These are phyloP conservation scores for Marchantia paleacea DNA, from an alignment of 225 moss, liverwort and hornwort genomes.

Conservation along the genomic window DNA sequence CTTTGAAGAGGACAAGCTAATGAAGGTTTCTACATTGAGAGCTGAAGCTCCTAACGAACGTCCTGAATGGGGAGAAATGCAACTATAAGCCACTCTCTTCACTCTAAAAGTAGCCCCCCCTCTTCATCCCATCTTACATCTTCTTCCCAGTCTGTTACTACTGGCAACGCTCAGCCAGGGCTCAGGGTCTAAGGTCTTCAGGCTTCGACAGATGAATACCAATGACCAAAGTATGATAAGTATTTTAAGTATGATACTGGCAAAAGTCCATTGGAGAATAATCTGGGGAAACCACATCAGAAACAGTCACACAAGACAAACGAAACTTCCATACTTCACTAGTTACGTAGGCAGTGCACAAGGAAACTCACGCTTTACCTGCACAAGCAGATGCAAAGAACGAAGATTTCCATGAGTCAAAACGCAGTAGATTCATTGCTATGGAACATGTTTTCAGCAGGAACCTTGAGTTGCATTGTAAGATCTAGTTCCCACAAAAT, in stretches of 20 bases:
- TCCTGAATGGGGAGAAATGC: too few species aligned
- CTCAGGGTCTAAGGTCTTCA: too few species aligned
- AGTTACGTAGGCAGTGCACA: not conserved
- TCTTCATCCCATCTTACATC: too few species aligned
- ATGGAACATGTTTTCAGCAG: too few species aligned
- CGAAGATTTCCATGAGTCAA: not conserved
- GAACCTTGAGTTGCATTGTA: not conserved
- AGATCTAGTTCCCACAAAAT: not conserved
- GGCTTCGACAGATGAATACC: not conserved
- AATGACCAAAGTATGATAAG: not conserved
- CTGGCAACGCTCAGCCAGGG: too few species aligned
- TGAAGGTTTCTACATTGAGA: too few species aligned
- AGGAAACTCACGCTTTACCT: conserved; percentile 87
- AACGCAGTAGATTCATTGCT: too few species aligned
- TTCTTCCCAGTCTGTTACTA: too few species aligned
- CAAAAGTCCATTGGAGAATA: not conserved
- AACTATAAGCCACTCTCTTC: too few species aligned
- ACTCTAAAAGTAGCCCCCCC: too few species aligned
- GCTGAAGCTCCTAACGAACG: too few species aligned
- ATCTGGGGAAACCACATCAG: not conserved
- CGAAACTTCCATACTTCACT: not conserved
- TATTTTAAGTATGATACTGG: not conserved
- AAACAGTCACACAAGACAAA: not conserved
- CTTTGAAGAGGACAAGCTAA: too few species aligned
- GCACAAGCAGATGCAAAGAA: conserved; percentile 48